A percentile compares a stretch with the other conserved stretches of the same genome.
These are phyloP conservation scores for Saccharomycopsis sp. DNA, from an alignment of 805 yeast species.

Conservation along the genomic window DNA sequence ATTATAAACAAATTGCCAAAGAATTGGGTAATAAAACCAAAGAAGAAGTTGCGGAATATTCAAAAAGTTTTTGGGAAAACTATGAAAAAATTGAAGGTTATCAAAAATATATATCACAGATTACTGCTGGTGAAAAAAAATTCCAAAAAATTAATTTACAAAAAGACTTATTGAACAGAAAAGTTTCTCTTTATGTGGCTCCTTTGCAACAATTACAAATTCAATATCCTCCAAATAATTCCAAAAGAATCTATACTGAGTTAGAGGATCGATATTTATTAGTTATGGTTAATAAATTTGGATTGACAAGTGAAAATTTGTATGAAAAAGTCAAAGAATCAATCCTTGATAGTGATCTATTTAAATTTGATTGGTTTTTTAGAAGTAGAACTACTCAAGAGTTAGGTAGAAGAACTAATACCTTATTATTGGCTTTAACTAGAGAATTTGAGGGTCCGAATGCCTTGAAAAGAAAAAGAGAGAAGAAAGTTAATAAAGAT, in stretches of 20 bases:
- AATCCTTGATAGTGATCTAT: conserved; percentile 45
- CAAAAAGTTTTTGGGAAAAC: conserved; percentile 53
- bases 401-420: conserved; percentile 55
- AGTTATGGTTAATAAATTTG: conserved; percentile 51
- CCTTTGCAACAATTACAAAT: conserved; percentile 56
- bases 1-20: conserved; percentile 37
- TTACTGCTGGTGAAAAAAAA: conserved; percentile 66
- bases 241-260: conserved; percentile 61
- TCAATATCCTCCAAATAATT: conserved; percentile 75
- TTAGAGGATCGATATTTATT: conserved; percentile 63
- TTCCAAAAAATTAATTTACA: conserved; percentile 44
- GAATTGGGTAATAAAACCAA: conserved; percentile 45
- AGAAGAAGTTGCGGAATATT: conserved; percentile 51
- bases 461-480: conserved; percentile 38
- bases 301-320: conserved; percentile 47
- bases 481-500: conserved; percentile 4
- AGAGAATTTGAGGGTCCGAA: conserved; percentile 60
- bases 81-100: conserved; percentile 54
- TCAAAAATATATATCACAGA: conserved; percentile 61
- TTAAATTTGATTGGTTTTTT: conserved; percentile 66
- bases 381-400: conserved; percentile 65
- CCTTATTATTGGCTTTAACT: conserved; percentile 55
- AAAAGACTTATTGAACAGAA: conserved; percentile 41
- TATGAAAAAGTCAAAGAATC: conserved; percentile 59
- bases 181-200: conserved; percentile 41